phyloP scores from a whole-genome alignment of 2,329 filamentous ascomycete species.

The Raffaelea albimanens region DNA sequence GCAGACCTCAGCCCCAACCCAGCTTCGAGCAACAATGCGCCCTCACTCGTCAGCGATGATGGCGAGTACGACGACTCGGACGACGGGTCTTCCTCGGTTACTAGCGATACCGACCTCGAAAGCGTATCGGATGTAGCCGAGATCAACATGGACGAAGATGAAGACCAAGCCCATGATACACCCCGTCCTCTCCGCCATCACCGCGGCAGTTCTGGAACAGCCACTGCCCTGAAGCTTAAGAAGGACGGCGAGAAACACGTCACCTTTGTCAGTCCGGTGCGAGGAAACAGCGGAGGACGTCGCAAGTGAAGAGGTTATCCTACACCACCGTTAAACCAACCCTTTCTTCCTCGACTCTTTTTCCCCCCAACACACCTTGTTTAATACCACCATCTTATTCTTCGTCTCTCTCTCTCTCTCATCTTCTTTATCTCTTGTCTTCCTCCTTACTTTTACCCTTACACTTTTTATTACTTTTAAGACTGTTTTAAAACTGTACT shows the following conservation, averaged over 20 bases:
- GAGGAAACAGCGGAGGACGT: conserved; percentile 25
- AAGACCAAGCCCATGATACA: conserved; percentile 20
- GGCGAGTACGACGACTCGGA: conserved; percentile 69
- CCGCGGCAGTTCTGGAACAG: conserved; percentile 22
- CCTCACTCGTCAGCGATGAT: conserved; percentile 71
- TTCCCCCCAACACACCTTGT: neutral
- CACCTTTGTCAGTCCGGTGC: conserved; percentile 43
- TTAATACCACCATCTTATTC: neutral
- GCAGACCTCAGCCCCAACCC: conserved; percentile 61
- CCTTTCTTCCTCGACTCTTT: neutral
- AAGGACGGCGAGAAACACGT: conserved; percentile 48
- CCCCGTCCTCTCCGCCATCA: conserved; percentile 33
- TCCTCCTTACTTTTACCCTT: neutral
- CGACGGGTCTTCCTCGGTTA: conserved; percentile 51
- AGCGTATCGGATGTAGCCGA: conserved; percentile 52
- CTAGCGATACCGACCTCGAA: conserved; percentile 49
- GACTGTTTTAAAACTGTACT: neutral
- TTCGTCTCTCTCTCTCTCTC: neutral
- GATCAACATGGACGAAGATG: conserved; percentile 50
- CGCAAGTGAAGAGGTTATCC: conserved; percentile 22
- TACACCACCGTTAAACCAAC: no score
- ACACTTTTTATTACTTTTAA: neutral
- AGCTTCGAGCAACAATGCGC: conserved; percentile 64
- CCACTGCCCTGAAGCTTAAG: conserved; percentile 36
- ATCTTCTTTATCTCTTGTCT: conserved; percentile 1